Percentiles rank a stretch among this genome's conserved stretches.
These are phyloP conservation scores for Flagelloscypha sp. DNA, from an alignment of 768 basidiomycete genomes.

Conservation along the genomic window DNA sequence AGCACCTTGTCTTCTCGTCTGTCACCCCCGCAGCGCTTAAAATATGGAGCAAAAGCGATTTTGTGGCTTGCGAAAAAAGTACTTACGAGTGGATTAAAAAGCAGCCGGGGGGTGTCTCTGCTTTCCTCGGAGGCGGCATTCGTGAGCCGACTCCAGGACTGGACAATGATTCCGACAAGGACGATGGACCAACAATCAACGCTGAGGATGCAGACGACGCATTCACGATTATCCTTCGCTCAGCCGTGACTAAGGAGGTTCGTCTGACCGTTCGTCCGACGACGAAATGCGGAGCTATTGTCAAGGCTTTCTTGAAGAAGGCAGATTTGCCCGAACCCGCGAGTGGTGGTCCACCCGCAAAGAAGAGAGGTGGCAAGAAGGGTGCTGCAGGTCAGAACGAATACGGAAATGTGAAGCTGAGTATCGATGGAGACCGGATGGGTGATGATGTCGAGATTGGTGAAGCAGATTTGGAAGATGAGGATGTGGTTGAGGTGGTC, in stretches of 20 bases:
- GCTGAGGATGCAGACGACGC: conserved; percentile 39
- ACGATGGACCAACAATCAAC: conserved; percentile 24
- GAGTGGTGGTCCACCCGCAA: conserved; percentile 17
- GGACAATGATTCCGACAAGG: conserved; percentile 1
- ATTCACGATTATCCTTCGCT: conserved; percentile 62
- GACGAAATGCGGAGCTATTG: conserved; percentile 69
- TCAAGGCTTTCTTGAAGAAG: conserved; percentile 67
- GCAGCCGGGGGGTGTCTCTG: conserved; percentile 2
- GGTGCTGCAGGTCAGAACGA: conserved; percentile 14
- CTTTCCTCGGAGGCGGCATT: conserved; percentile 6
- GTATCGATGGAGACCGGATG: conserved; percentile 68
- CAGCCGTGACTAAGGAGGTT: conserved; percentile 44
- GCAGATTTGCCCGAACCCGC: conserved; percentile 38
- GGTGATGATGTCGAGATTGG: conserved; percentile 52
- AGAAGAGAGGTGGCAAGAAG: conserved; percentile 26
- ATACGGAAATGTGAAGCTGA: conserved; percentile 38
- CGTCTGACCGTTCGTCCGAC: conserved; percentile 63
- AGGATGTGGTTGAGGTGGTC: conserved; percentile 69
- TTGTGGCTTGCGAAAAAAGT: conserved; percentile 58
- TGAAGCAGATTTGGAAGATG: conserved; percentile 67
- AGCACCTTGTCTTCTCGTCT: conserved; percentile 60
- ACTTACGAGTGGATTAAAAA: conserved; percentile 57
- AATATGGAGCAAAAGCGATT: conserved; percentile 60
- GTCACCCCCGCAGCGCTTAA: conserved; percentile 57
- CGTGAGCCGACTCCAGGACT: conserved; percentile 17